Evolutionary conservation across 306 rosid species (phyloP), one percentile per base, ranked within the genome.

Genomic region (Pueraria montana): DNA sequence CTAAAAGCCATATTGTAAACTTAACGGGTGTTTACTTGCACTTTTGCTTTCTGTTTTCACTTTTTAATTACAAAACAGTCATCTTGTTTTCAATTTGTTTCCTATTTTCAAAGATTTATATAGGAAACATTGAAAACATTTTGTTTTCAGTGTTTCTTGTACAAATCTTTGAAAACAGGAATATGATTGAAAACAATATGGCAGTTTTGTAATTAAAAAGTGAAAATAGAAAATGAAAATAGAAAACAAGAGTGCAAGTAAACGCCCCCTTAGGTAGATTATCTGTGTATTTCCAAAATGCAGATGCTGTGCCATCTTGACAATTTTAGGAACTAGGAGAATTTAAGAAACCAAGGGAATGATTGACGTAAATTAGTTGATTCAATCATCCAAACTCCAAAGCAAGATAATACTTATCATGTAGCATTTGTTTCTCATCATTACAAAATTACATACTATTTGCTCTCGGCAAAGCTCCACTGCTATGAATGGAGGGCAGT

Each of bases 401-500:
- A 77, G 43, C 64, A 65, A 64, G 43, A 50, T 32, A 30, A 43
- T 14, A 21, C 30, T 58, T 43, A 27, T 64, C 42, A 40, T 75
- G 63, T 14, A 53, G 20, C 77, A 77, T 58, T 71, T 43, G 53
- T 42, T 71, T 49, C 20, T 62, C 65, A 48, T 42, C 73, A n/a
- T 30, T 16, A 48, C 88, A 66, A 83, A 90, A 4, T 46, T 27
- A 42, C 71, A 1, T 84, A 84, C 98, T 89, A 88, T 46, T 83
- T 72, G 96, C 81, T 92, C 98, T 52, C 98, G 94, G 90, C 98
- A 94, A 81, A 87, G 93, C 90, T 94, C 94, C 23, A 89, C 90
- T 21, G 94, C 96, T 72, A 92, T 11, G 87, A 92, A 94, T 38
- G 92, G 94, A 26, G 98, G 97, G 86, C 89, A 84, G 80, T 92